Conservation (phyloP, 495 filamentous ascomycete genomes). For the Neurospora sp. region DNA sequence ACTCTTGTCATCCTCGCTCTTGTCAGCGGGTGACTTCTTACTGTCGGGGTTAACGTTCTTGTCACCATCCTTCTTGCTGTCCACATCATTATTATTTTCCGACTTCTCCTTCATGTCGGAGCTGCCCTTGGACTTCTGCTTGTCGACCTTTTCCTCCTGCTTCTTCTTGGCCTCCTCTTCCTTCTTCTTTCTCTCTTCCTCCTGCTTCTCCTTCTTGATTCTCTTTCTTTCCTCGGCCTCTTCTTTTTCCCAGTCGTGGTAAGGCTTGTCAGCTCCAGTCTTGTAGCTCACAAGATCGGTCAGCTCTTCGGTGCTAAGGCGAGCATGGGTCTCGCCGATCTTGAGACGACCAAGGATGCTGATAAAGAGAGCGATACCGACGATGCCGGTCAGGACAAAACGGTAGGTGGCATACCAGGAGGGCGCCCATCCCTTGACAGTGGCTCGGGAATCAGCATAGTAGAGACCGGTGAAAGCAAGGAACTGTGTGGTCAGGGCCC, state of each 20-base stretch:
- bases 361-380: conserved; percentile 78
- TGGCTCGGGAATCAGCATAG: conserved; percentile 73
- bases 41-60: conserved; percentile 4
- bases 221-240: conserved; percentile 26
- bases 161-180: conserved; percentile 20
- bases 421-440: conserved; percentile 72
- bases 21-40: neutral
- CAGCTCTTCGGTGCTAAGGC: conserved; percentile 51
- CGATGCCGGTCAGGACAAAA: conserved; percentile 90
- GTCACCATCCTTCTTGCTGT: conserved; percentile 5
- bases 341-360: conserved; percentile 80
- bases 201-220: conserved; percentile 21
- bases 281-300: conserved; percentile 42
- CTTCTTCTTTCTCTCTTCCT: conserved; percentile 25
- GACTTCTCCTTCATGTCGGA: conserved; percentile 8
- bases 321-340: conserved; percentile 48
- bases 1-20: conserved; percentile 2
- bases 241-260: conserved; percentile 27
- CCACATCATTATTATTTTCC: conserved; percentile 3
- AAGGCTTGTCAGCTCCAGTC: conserved; percentile 38
- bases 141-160: conserved; percentile 13
- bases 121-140: conserved; percentile 12
- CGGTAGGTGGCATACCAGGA: conserved; percentile 89
- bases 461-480: conserved; percentile 81
- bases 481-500: conserved; percentile 87